Evolutionary conservation across 768 basidiomycete species (phyloP), one percentile per base, ranked within the genome.

Genomic region (Termitomyces sp.): DNA sequence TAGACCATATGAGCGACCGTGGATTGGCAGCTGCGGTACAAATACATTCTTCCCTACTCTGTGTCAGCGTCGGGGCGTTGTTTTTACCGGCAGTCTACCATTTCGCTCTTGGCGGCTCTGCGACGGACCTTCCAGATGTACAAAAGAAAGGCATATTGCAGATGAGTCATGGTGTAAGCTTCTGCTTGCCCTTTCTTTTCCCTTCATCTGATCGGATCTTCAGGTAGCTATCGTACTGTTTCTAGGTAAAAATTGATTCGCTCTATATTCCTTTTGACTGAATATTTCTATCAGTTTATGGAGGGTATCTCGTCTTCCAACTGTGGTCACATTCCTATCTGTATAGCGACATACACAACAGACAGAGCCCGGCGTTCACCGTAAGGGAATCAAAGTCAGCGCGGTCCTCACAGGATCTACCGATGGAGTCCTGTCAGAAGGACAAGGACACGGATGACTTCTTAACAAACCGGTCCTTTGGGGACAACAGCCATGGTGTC

Each of bases 61-160:
- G 80, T 50, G 77, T 92, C 55, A 89, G 88, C 57, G 90, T 91
- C 17, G 85, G 86, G 11, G 91, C 86, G 8, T 75, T 93, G n/a
- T 73, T 92, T 10, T 67, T 93, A 5, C 90, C 90, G 2, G 84
- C 84, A 2, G 91, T 87, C 1, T 93, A 87, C 67, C 82, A 89
- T 60, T 83, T 87, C 60, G 73, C 87, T 5, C 65, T 88, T 15
- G 72, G 75, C 46, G 69, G 68, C 8, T 52, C 63, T 17, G 57
- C 60, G 10, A 61, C 67, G 48, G 56, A 63, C 7, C 45, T 53
- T 2, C 55, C 69, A 7, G 63, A 68, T 15, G 50, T 64, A n/a
- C 74, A 84, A 62, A 77, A 74, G 50, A 59, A 61, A 41, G 75
- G 76, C 56, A 83, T 89, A 55, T 67, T 92, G 23, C 73, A 75